Conservation (phyloP, 257 asterid genomes). For the Catharanthus roseus region DNA sequence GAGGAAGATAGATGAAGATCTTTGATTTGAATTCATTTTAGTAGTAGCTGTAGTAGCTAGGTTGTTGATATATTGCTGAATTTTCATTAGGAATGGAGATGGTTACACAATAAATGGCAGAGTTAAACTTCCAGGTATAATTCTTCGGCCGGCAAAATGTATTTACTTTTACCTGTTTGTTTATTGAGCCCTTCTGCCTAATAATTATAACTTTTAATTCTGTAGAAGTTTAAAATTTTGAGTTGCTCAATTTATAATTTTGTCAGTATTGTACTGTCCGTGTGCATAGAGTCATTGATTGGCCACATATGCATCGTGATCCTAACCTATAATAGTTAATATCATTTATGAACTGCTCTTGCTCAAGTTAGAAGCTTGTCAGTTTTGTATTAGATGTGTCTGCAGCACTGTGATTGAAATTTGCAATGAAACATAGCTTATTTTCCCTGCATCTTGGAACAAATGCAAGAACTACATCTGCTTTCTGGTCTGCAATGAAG, state of each 20-base stretch:
- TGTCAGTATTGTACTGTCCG: neutral
- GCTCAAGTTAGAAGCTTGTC: neutral
- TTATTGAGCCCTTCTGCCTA: neutral
- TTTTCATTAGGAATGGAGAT: conserved; percentile 24
- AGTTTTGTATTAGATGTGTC: neutral
- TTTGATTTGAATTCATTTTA: neutral
- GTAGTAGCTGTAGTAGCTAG: neutral
- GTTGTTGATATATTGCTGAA: neutral
- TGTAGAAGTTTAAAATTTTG: neutral
- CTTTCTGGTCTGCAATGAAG: neutral
- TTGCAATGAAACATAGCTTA: neutral
- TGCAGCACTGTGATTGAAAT: neutral
- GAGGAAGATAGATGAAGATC: neutral
- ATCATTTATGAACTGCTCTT: neutral
- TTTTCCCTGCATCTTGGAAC: neutral
- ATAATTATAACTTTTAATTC: neutral
- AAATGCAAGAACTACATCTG: neutral
- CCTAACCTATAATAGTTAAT: neutral
- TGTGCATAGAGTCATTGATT: neutral
- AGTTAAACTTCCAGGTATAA: conserved; percentile 33
- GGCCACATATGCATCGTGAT: neutral
- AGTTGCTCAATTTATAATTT: neutral
- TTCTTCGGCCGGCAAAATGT: neutral
- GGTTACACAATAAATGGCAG: conserved; percentile 35
- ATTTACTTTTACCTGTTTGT: neutral